These are phyloP conservation scores for Boeremia exigua DNA, from an alignment of 2,329 filamentous ascomycete species.

Conservation along the genomic window DNA sequence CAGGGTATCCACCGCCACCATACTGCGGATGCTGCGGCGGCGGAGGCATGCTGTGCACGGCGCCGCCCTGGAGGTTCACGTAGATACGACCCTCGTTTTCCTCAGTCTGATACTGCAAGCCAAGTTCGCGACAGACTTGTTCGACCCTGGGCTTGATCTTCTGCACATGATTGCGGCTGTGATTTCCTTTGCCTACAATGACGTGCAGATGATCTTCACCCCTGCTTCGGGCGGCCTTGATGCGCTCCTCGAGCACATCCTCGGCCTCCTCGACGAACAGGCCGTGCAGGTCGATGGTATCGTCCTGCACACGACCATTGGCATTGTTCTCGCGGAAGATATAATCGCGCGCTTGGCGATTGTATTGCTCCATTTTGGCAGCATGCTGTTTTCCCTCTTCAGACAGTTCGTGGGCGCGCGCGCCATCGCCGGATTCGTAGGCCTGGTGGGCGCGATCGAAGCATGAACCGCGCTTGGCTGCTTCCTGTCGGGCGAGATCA, in stretches of 20 bases:
- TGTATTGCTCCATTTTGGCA: constrained; percentile 83
- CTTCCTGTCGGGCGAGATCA: constrained; percentile 80
- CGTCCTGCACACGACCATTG: constrained; percentile 71
- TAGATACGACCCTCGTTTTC: constrained; percentile 89
- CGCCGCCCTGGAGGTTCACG: constrained; percentile 79
- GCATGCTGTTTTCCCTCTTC: constrained; percentile 86
- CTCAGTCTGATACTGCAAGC: constrained; percentile 83
- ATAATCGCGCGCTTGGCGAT: constrained; percentile 87
- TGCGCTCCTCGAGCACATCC: constrained; percentile 84
- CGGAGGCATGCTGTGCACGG: constrained; percentile 51
- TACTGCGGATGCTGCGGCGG: constrained; percentile 48
- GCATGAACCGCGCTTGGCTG: constrained; percentile 76
- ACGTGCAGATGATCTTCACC: constrained; percentile 88
- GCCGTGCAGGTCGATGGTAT: constrained; percentile 93
- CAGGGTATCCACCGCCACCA: constrained; percentile 42
- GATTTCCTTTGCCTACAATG: constrained; percentile 95
- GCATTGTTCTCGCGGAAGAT: constrained; percentile 97
- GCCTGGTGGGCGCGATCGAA: constrained; percentile 74
- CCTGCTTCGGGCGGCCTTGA: constrained; percentile 74
- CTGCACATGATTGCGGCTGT: constrained; percentile 80
- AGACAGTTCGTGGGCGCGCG: constrained; percentile 79
- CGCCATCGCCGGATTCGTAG: constrained; percentile 83
- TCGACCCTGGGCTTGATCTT: constrained; percentile 97
- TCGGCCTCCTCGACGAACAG: constrained; percentile 95
- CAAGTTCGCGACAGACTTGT: constrained; percentile 80